These are phyloP conservation scores for Monilinia aucupariae DNA, from an alignment of 2,329 filamentous ascomycete genomes.

Conservation along the genomic window DNA sequence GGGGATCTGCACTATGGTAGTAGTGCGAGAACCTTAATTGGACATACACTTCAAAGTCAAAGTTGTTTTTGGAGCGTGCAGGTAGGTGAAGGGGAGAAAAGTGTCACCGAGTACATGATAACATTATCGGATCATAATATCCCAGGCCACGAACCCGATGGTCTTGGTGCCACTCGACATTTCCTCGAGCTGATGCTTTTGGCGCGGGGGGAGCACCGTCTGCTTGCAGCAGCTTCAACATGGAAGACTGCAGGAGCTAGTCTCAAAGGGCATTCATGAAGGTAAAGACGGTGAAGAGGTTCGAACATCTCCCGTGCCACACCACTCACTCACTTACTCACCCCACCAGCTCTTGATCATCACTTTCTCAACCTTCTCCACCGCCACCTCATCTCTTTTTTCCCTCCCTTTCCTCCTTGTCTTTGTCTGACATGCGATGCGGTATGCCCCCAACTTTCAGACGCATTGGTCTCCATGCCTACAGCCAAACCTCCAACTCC, in stretches of 20 bases:
- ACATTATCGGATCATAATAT: neutral
- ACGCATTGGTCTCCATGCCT: neutral
- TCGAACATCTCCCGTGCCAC: neutral
- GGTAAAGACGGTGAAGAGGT: neutral
- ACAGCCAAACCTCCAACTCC: neutral
- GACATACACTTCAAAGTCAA: neutral
- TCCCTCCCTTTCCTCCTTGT: too few relatives aligned
- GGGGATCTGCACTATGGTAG: neutral
- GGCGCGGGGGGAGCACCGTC: neutral
- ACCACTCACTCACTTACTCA: too few relatives aligned
- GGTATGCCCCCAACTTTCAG: neutral
- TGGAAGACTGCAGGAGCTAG: neutral
- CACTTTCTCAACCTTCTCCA: neutral
- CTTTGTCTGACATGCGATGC: neutral
- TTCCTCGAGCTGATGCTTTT: neutral
- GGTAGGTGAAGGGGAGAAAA: neutral
- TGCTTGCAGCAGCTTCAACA: neutral
- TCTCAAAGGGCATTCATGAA: neutral
- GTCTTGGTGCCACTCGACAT: neutral
- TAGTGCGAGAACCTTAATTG: constrained; percentile 10
- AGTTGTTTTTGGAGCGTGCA: neutral
- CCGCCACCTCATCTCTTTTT: constrained; percentile 3
- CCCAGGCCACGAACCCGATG: rapidly evolving
- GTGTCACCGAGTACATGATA: neutral
- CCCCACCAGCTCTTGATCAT: constrained; percentile 4